Base-by-base conservation (phyloP, 805 yeast genomes). In the Huiozyma naganishii region DNA sequence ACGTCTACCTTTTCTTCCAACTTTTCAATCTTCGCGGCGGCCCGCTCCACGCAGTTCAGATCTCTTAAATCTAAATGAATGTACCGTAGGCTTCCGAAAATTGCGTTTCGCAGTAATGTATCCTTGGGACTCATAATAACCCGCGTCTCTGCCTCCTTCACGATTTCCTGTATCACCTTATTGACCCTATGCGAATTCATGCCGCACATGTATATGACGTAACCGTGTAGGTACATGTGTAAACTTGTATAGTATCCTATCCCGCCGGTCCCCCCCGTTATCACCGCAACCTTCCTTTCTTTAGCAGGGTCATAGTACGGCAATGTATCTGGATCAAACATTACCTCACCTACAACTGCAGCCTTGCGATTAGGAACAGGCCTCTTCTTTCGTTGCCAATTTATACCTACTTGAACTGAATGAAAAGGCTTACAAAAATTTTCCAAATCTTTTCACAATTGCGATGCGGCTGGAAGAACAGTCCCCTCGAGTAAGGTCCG, bases 231-330 rank as follows among this genome's bases (percentile, higher is more conserved):
- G 54, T 80, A 84, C 6, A 86, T 69, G 54, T 84, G 89, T 27
- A 84, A 66, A 7, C 78, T 85, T 0, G 89, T 79, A 57, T 70
- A 82, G 69, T 74, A 85, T 8, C 95, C 95, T 13, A 83, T 74
- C 0, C 95, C 95, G 44, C 82, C 73, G 52, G 80, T 83, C 6
- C 92, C 94, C 1, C 95, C 94, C 0, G 92, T 80, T 29, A 86
- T 77, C 6, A 86, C 65, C 2, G 85, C 88, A 4, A 83, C 79
- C 45, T 77, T 71, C 37, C 84, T 69, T 28, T 73, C 76, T 3
- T 48, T 48, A 1, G 51, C 48, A 0, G 88, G 88, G 51, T 83
- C 67, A 50, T 68, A 62, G 59, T 79, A 83, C 0, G 92, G 89
- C 29, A 80, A 62, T 1, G 64, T 48, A 39, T 71, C 71, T 6